Percentiles rank a stretch among this genome's conserved stretches.
Evolutionary conservation across 225 moss, liverwort and hornwort genomes (phyloP).

Genomic region (Anthoceros angustus): DNA sequence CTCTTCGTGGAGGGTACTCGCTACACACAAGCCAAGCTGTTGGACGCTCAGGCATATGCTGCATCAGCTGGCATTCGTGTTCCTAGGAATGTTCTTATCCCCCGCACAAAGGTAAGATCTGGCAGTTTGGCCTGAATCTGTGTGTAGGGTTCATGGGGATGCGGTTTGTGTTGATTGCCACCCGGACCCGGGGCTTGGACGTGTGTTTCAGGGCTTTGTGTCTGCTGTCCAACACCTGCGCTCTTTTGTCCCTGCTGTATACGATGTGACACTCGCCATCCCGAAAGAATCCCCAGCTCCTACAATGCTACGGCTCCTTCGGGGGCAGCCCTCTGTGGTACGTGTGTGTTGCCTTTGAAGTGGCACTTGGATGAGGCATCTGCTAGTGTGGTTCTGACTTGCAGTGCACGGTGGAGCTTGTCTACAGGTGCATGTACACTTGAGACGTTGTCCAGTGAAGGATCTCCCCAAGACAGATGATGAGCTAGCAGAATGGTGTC

Average conservation of each 20-base stretch:
- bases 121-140: neutral
- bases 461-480: slow-evolving; percentile 47
- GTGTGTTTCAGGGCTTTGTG: slow-evolving; percentile 59
- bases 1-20: slow-evolving; percentile 99
- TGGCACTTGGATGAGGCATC: neutral
- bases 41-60: slow-evolving; percentile 71
- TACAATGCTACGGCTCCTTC: slow-evolving; percentile 62
- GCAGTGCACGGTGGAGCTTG: neutral
- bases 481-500: slow-evolving; percentile 66
- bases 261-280: slow-evolving; percentile 62
- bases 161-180: neutral
- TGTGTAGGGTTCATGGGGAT: too few relatives aligned
- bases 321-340: slow-evolving; percentile 75
- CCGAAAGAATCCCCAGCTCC: slow-evolving; percentile 68
- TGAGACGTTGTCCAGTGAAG: slow-evolving; percentile 64
- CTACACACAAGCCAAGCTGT: slow-evolving; percentile 71
- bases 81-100: slow-evolving; percentile 82
- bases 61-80: slow-evolving; percentile 49
- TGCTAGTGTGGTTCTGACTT: neutral
- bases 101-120: slow-evolving; percentile 67
- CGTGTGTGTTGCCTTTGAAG: slow-evolving; percentile 6
- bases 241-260: slow-evolving; percentile 76
- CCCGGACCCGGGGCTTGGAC: neutral
- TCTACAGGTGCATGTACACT: slow-evolving; percentile 44
- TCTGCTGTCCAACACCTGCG: slow-evolving; percentile 82